phyloP scores from a whole-genome alignment of 2,329 filamentous ascomycete species.

The Fusarium transvaalense region DNA sequence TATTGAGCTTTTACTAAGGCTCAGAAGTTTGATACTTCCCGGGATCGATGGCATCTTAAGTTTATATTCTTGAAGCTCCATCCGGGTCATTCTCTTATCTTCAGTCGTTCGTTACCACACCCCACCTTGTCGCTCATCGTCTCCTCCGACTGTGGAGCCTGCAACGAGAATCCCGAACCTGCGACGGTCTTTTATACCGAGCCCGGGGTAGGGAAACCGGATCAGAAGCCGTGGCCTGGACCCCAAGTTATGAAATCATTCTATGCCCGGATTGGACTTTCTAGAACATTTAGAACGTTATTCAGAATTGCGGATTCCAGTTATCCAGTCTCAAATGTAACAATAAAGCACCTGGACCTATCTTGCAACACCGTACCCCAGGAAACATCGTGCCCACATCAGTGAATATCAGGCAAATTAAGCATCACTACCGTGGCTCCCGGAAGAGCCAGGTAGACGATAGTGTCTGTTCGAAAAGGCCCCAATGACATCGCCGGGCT shows the following conservation, averaged over 20 bases:
- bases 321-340: constrained; percentile 20
- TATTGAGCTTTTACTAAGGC: constrained; percentile 15
- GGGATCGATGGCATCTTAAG: constrained; percentile 3
- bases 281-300: constrained; percentile 15
- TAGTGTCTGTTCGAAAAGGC: constrained; percentile 33
- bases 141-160: constrained; percentile 39
- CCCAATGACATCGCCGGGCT: constrained; percentile 40
- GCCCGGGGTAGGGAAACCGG: constrained; percentile 35
- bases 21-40: constrained; percentile 14
- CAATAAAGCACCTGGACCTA: constrained; percentile 3
- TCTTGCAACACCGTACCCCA: constrained; percentile 3
- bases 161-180: constrained; percentile 34
- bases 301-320: constrained; percentile 1
- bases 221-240: constrained; percentile 31
- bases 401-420: constrained; percentile 2
- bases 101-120: constrained; percentile 27
- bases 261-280: constrained; percentile 19
- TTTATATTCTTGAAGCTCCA: constrained; percentile 20
- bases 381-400: not conserved
- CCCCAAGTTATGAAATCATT: constrained; percentile 32
- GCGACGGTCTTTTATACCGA: constrained; percentile 40
- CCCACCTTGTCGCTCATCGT: constrained; percentile 28
- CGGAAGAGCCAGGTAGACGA: constrained; percentile 25
- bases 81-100: constrained; percentile 46
- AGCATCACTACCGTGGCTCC: constrained; percentile 22